Evolutionary conservation across 1,139 yeast genomes (phyloP).

Genomic region (Yamadazyma sp.): DNA sequence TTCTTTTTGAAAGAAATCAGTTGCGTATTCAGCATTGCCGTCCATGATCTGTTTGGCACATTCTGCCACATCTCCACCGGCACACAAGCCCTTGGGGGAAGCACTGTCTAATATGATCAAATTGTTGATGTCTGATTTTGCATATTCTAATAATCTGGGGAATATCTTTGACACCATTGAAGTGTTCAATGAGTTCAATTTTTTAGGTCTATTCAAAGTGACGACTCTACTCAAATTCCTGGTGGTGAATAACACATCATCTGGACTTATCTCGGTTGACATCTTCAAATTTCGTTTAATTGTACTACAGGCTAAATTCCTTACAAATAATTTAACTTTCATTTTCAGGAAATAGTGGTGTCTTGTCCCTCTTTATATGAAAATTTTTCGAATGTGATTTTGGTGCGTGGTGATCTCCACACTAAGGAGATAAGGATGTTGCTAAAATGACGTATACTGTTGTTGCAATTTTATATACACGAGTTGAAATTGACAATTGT

Average conservation of each 20-base stretch:
- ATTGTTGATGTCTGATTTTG: slow-evolving; percentile 65
- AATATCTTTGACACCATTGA: slow-evolving; percentile 76
- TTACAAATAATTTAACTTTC: slow-evolving; percentile 5
- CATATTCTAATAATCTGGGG: slow-evolving; percentile 75
- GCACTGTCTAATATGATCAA: slow-evolving; percentile 70
- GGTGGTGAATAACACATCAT: slow-evolving; percentile 61
- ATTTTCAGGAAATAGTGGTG: slow-evolving; percentile 3
- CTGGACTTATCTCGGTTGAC: slow-evolving; percentile 14
- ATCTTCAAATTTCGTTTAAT: slow-evolving; percentile 2
- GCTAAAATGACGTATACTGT: no score
- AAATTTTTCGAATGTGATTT: slow-evolving; percentile 7
- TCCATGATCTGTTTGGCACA: slow-evolving; percentile 55
- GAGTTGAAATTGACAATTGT: no score
- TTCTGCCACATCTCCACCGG: slow-evolving; percentile 94
- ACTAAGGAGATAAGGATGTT: slow-evolving; percentile 1
- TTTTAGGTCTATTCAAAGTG: slow-evolving; percentile 75
- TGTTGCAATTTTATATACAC: no score
- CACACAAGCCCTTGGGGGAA: slow-evolving; percentile 66
- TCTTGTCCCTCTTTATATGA: slow-evolving; percentile 5
- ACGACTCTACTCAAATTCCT: slow-evolving; percentile 71
- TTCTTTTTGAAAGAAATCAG: slow-evolving; percentile 74
- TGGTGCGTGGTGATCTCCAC: slow-evolving; percentile 5
- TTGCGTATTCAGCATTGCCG: slow-evolving; percentile 53
- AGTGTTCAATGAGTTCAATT: slow-evolving; percentile 80
- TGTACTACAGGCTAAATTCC: slow-evolving; percentile 4